Percentiles rank a stretch among this genome's conserved stretches.
These are phyloP conservation scores for Sordariomycetes sp. DNA, from an alignment of 2,329 filamentous ascomycete genomes.

Conservation along the genomic window DNA sequence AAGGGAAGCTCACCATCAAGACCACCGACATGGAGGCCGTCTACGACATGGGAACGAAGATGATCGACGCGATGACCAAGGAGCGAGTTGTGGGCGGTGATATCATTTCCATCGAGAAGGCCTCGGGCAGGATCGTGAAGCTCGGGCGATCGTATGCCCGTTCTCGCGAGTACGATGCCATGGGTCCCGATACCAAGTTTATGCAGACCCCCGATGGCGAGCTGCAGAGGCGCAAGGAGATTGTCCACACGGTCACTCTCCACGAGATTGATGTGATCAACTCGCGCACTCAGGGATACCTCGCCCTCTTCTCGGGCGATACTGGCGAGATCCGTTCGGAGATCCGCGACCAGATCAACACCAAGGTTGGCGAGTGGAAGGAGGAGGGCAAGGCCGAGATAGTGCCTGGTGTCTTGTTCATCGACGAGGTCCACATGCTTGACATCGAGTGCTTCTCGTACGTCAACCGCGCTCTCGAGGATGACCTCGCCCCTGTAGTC, in stretches of 20 bases:
- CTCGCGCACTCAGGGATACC: constrained; percentile 93
- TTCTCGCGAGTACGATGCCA: constrained; percentile 95
- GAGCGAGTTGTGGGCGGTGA: constrained; percentile 98
- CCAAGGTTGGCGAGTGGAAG: constrained; percentile 97
- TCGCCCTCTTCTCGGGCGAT: constrained; percentile 94
- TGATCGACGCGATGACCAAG: constrained; percentile 99
- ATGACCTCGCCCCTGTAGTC: constrained; percentile 89
- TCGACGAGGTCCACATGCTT: constrained; percentile 99
- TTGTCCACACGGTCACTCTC: constrained; percentile 90
- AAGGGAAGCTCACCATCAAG: constrained; percentile 98
- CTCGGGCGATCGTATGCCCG: constrained; percentile 89
- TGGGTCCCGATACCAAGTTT: constrained; percentile 98
- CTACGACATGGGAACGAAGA: constrained; percentile 98
- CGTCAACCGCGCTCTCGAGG: constrained; percentile 92
- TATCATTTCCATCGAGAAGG: constrained; percentile 97
- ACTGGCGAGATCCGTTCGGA: constrained; percentile 97
- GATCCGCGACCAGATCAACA: constrained; percentile 97
- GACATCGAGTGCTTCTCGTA: constrained; percentile 99
- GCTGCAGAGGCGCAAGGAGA: constrained; percentile 92
- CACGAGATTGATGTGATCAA: constrained; percentile 99
- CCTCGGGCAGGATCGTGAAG: constrained; percentile 95
- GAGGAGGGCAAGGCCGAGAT: constrained; percentile 99
- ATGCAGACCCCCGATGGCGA: constrained; percentile 96
- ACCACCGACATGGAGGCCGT: constrained; percentile 99
- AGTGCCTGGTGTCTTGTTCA: constrained; percentile 92